Percentiles rank a stretch among this genome's conserved stretches.
These are phyloP conservation scores for Excoecaria cochinchinensis DNA, from an alignment of 345 rosid species.

Conservation along the genomic window DNA sequence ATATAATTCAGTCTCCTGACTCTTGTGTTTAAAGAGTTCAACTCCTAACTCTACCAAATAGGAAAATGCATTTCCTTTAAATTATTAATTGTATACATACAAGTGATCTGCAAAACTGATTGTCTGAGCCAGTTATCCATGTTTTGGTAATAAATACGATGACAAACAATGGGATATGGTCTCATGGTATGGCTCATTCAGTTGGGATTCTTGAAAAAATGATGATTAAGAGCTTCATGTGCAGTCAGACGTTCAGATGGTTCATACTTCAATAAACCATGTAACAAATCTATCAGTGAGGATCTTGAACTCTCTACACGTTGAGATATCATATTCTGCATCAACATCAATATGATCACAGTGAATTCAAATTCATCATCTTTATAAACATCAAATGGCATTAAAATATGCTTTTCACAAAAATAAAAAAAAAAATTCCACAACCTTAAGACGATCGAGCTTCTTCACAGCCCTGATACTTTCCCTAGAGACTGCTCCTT, in stretches of 20 bases:
- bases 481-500: constrained; percentile 76
- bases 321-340: constrained; percentile 59
- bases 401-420: background rate
- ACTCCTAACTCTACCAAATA: background rate
- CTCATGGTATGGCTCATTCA: constrained; percentile 19
- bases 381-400: background rate
- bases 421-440: background rate
- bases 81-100: background rate
- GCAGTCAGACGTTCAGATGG: constrained; percentile 78
- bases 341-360: background rate
- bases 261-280: constrained; percentile 58
- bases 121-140: background rate
- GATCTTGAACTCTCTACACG: constrained; percentile 46
- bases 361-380: background rate
- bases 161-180: background rate
- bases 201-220: constrained; percentile 48
- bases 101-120: background rate
- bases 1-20: no score
- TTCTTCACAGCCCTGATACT: constrained; percentile 81
- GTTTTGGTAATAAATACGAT: background rate
- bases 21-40: no score
- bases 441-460: constrained; percentile 61
- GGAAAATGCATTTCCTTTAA: background rate
- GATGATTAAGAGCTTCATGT: constrained; percentile 62
- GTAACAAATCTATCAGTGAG: constrained; percentile 50